Conservation (phyloP, 1,139 yeast species). For the Scheffersomyces quercinus region DNA sequence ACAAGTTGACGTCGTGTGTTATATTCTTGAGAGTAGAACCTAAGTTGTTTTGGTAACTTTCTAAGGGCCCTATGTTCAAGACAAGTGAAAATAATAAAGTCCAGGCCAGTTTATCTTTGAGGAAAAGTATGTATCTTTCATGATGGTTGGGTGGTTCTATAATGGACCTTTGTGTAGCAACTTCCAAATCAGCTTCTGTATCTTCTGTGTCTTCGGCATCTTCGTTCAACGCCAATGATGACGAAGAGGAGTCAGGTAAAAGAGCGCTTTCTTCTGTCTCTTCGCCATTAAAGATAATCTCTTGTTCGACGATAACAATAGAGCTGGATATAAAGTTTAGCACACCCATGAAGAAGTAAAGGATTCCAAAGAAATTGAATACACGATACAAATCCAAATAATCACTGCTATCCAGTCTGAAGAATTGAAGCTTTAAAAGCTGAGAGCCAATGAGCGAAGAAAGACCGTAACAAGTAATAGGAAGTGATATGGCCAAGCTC, state of each 20-base stretch:
- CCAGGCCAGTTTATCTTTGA: constrained; percentile 67
- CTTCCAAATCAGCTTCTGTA: constrained; percentile 10
- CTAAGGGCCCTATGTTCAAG: constrained; percentile 80
- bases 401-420: constrained; percentile 24
- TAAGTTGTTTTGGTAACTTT: constrained; percentile 82
- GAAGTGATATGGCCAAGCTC: constrained; percentile 82
- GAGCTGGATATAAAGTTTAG: constrained; percentile 65
- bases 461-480: constrained; percentile 84
- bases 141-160: constrained; percentile 50
- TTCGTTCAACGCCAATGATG: constrained; percentile 18
- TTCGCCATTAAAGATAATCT: constrained; percentile 36
- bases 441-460: constrained; percentile 70
- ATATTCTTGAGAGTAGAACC: constrained; percentile 56
- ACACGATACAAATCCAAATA: constrained; percentile 52
- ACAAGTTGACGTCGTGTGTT: constrained; percentile 39
- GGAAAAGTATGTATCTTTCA: constrained; percentile 49
- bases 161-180: constrained; percentile 26
- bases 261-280: constrained; percentile 26
- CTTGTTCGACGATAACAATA: constrained; percentile 62
- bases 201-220: constrained; percentile 9
- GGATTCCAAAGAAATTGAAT: constrained; percentile 56
- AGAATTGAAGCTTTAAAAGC: constrained; percentile 43
- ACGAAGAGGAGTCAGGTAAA: background rate
- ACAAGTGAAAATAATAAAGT: constrained; percentile 62
- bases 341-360: constrained; percentile 58